Conservation (phyloP, 106 monocot species). For the Dendrobium huoshanense region DNA sequence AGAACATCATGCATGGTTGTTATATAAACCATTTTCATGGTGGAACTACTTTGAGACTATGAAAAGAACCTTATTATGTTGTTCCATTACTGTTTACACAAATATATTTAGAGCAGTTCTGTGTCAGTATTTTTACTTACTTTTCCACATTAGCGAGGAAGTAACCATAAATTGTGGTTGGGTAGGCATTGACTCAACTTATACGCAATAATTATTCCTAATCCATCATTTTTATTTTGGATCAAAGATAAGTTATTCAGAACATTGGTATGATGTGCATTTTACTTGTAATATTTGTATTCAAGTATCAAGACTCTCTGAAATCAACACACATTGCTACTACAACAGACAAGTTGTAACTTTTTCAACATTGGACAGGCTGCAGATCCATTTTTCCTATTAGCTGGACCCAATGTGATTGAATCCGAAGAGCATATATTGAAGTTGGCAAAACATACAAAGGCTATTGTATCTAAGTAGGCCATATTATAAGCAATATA, state of each 20-base stretch:
- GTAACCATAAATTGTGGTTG: background rate
- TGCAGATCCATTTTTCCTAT: slow-evolving; percentile 81
- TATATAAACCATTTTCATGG: background rate
- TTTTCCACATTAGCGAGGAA: background rate
- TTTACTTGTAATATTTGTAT: slow-evolving; percentile 3
- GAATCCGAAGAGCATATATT: slow-evolving; percentile 95
- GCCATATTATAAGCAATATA: background rate
- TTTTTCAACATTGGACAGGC: slow-evolving; percentile 31
- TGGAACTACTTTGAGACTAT: background rate
- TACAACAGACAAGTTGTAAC: background rate
- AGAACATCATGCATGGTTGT: background rate
- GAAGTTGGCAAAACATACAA: slow-evolving; percentile 77
- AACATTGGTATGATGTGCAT: background rate
- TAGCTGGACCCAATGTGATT: slow-evolving; percentile 94
- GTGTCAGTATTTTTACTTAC: background rate
- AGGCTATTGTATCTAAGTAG: slow-evolving; percentile 59
- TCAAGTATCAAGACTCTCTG: background rate
- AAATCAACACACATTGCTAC: background rate
- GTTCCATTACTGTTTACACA: background rate
- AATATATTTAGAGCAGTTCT: background rate
- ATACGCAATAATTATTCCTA: background rate
- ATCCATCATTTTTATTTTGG: background rate
- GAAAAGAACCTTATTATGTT: background rate
- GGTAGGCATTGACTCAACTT: background rate
- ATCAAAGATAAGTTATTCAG: background rate